Base-by-base conservation (phyloP, 2,329 filamentous ascomycete species). In the Alternaria panax region DNA sequence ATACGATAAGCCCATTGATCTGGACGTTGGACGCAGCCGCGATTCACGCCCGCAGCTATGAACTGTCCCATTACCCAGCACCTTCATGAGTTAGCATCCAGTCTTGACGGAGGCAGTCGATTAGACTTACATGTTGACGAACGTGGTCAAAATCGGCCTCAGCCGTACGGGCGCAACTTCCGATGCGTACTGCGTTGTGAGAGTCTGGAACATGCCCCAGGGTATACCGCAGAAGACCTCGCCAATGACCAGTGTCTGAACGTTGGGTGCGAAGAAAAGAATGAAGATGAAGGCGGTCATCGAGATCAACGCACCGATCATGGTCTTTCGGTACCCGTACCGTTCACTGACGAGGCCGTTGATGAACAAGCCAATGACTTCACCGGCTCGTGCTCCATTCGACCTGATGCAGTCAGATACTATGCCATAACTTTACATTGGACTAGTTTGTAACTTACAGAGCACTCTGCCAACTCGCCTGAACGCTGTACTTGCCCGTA, bases 21-120 rank as follows among this genome's bases (percentile, higher is more conserved):
- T 6, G 84, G 75, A 41, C 88, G 84, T 70, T 84, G 80, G 41
- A 90, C 79, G 81, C 90, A 89, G 58, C 83, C 83, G 72, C 86
- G 86, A 69, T 91, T 88, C 55, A 91, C 88, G 18, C 88, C 88
- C 52, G 90, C 88, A 32, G 87, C 88, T 51, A 92, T 88, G 62
- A 89, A 83, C 73, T 92, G 89, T 7, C 90, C 90, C 51, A 92
- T 80, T 12, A 88, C 89, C 88, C 89, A 92, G 80, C 89, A 91
- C 68, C 66, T 72, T 16, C 14, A 12, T 11, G 20, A 3, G n/a
- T 62, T 28, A 61, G 32, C 22, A 24, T 16, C 4, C 5, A 5
- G 4, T 12, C 28, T 42, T 8, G 16, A 7, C 6, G 7, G 22
- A 8, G 3, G 4, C 16, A 7, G 5, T 20, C 1, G 50, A 7